Evolutionary conservation across 345 rosid species (phyloP).

Genomic region (Abelmoschus esculentus): DNA sequence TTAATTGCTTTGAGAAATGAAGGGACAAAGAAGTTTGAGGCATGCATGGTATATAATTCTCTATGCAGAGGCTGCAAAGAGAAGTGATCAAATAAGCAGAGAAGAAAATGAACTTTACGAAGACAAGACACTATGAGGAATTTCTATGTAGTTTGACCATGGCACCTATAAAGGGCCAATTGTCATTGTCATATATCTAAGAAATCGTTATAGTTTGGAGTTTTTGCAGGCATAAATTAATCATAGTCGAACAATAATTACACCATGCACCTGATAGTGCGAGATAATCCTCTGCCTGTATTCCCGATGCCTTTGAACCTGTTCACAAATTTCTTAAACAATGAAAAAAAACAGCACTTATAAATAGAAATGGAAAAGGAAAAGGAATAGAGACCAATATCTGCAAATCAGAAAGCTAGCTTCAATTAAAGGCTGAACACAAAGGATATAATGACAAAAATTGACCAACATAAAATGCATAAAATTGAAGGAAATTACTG

Average conservation of each 20-base stretch:
- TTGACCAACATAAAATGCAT: not conserved
- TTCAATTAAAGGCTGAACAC: not conserved
- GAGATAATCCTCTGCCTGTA: slow-evolving; percentile 68
- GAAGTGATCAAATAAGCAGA: slow-evolving; percentile 11
- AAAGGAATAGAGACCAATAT: not conserved
- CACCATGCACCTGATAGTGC: slow-evolving; percentile 54
- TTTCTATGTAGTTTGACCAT: not conserved
- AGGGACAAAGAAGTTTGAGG: slow-evolving; percentile 57
- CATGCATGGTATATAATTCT: slow-evolving; percentile 58
- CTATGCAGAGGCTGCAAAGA: slow-evolving; percentile 61
- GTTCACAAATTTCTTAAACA: slow-evolving; percentile 7
- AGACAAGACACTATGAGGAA: not conserved
- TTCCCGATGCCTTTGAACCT: slow-evolving; percentile 73
- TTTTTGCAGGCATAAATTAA: not conserved
- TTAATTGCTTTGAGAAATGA: slow-evolving; percentile 63
- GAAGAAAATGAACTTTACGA: not conserved
- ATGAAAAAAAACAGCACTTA: too few species aligned
- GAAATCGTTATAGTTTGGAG: not conserved
- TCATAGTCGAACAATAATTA: not conserved
- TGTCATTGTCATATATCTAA: too few species aligned
- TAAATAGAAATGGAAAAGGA: not conserved
- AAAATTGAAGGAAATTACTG: not conserved
- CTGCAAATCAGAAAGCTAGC: too few species aligned
- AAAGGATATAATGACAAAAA: not conserved
- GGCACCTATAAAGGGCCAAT: too few species aligned